Base-by-base conservation (phyloP, 2,329 filamentous ascomycete species). In the Diatrype stigma region DNA sequence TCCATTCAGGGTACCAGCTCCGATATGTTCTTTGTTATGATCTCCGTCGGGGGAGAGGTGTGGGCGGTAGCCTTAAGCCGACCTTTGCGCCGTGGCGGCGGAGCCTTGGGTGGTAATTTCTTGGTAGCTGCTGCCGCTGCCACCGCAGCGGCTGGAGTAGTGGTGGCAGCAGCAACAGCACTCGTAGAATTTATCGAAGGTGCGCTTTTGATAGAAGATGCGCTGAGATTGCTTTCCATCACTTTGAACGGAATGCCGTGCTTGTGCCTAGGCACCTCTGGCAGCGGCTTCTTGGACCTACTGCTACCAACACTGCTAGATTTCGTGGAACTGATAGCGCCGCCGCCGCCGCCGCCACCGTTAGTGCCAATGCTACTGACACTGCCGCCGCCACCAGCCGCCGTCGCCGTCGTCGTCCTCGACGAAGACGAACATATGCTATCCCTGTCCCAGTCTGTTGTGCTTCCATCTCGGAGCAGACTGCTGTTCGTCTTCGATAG, bases 181-280 rank as follows among this genome's bases (percentile, higher is more conserved):
- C 4, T 55, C 40, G 40, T 12, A 10, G 40, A 45, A 37, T 42
- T 47, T 51, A 30, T 10, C 6, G 26, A 30, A 30, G 17, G 49
- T 42, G 26, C 52, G 57, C 42, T 47, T 51, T 22, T 46, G 50
- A 30, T 10, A 10, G 26, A 30, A 30, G 17, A 49, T 42, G 26
- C 52, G 57, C 45, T 48, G 56, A 44, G 30, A 50, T 42, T 32
- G 58, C 50, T 49, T 51, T 26, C 60, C 47, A 37, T 58, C 61
- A 45, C n/a, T n/a, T n/a, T 69, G 40, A 44, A 64, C 2, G 76
- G 77, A 4, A 73, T 66, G 7, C 81, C 80, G 51, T 83, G 80
- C 2, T 77, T 71, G 54, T 83, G 80, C 58, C 70, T 80, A 2
- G 81, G 81, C 19, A 84, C 77, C 45, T 73, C 75, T 2, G 81